Evolutionary conservation across 1,284 basidiomycete species (phyloP), one percentile per base, ranked within the genome.

Genomic region (Gymnopus androsaceus): DNA sequence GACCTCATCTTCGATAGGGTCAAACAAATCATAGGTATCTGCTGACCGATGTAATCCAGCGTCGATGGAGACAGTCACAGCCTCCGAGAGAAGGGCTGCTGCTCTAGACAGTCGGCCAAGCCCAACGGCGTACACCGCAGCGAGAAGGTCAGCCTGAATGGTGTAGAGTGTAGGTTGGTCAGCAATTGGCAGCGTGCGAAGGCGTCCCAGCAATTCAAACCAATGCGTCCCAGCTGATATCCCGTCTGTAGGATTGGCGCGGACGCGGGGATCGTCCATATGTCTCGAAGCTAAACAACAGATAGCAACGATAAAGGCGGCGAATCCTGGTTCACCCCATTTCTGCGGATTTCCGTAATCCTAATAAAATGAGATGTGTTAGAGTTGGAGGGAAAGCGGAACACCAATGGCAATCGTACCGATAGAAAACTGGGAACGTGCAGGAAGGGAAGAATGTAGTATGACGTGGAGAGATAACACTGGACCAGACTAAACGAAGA

Each of bases 241-340:
- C 1, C 90, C 87, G 64, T 94, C 90, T 54, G 75, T 77, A 1
- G 91, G 85, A 66, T 92, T 85, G 6, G 90, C 82, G 31, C 92
- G 85, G 19, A 94, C 91, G 44, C 93, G 85, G 4, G 88, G 87
- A 70, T 95, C 93, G 67, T 95, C 93, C 59, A 94, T 89, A 67
- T 95, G 93, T 36, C 93, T 81, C 1, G 92, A 94, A 1, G 92
- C 89, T 2, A 95, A 79, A 61, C 92, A 94, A 68, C 93, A 95
- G 31, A 95, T 80, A 1, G 92, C 83, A 12, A 95, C 92, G 59
- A 95, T 92, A 69, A 95, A 94, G 19, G 91, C 85, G 21, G 90
- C 92, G 64, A 95, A 95, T 5, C 93, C 93, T 17, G 93, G 91
- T 70, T 94, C 92, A 36, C 89, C 90, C 93, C 93, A 95, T 76